Evolutionary conservation across 345 rosid genomes (phyloP), one percentile per base, ranked within the genome.

Genomic region (Firmiana major): DNA sequence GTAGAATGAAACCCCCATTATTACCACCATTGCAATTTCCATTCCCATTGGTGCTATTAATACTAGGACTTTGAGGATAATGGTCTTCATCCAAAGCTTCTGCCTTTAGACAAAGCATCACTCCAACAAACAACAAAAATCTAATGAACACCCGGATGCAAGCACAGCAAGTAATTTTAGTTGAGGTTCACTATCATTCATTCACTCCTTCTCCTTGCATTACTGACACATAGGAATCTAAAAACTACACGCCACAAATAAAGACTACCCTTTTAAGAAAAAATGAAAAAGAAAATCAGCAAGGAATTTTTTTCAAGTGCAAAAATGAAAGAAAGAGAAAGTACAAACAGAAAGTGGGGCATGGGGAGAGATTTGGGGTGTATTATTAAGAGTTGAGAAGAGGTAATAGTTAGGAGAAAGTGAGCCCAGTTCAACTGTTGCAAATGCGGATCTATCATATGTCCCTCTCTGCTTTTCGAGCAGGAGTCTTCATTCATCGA

Each of bases 81-180:
- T 59, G 81, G 16, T 78, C 86, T 67, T 88, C 91, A 49, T 82
- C 89, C 17, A 85, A 82, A 73, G 86, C 81, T 84, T 84, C 91
- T 0, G 91, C 79, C 82, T 86, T 88, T 62, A 86, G 80, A 78
- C 93, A 88, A 77, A 88, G 86, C 93, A 89, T 89, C 79, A 53
- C 57, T 55, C 1, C 63, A 59, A 59, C 1, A 26, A 21, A 3
- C 4, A 21, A 22, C 15, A 59, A 69, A 48, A 53, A 17, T 16
- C 57, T 19, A 53, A 51, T 21, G 3, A 45, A 69, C 57, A 26
- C 31, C 22, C 24, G 26, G 42, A 12, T 48, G 7, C 38, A 24
- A 24, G 73, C 34, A 24, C 48, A 69, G 55, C 6, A 17, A 63
- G 22, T 19, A 46, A 22, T 40, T 63, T 63, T 16, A 36, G 68